Base-by-base conservation (phyloP, 176 grass and related monocot species). In the Phoenix roebelenii region DNA sequence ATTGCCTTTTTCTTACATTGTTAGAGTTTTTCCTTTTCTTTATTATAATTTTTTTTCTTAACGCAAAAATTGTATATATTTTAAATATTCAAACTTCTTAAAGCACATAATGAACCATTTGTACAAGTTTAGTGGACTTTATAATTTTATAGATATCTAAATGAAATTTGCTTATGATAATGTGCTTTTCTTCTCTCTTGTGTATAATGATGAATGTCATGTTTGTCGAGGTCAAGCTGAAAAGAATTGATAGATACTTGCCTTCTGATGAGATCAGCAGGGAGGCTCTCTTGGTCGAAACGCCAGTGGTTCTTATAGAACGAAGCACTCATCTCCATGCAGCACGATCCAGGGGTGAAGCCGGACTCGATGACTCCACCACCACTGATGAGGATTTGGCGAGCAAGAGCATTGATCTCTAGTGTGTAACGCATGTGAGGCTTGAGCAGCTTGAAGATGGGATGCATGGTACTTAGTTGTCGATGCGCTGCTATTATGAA, bases 351-450 rank as follows among this genome's bases (percentile, higher is more conserved):
- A 3, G 94, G 87, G 49, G 88, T 92, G 79, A 92, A 98, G 0
- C 88, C 84, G 0, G 88, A 85, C 74, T 98, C 94, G 72, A 98
- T 98, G 66, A 92, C 84, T 62, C 94, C 88, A 61, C 81, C 94
- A 55, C 87, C 94, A 22, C 75, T 92, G 81, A 98, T 89, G 64
- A 98, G 80, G 55, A 98, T 98, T 58, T 98, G 94, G 19, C 94
- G 75, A 7, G 94, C 94, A 65, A 98, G 25, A n/a, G 79, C 78
- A 70, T 98, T 98, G 74, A 98, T 85, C 79, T 89, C 77, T 16
- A 98, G 70, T 63, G 78, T 98, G 73, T 98, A 92, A 14, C 94
- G 54, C 88, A 93, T 92, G 84, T 98, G 94, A 44, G 94, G 84
- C 70, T 98, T 83, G 51, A 98, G 78, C 29, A 98, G 69, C 79